These are phyloP conservation scores for Cardamine occulta DNA, from an alignment of 345 rosid species.

Conservation along the genomic window DNA sequence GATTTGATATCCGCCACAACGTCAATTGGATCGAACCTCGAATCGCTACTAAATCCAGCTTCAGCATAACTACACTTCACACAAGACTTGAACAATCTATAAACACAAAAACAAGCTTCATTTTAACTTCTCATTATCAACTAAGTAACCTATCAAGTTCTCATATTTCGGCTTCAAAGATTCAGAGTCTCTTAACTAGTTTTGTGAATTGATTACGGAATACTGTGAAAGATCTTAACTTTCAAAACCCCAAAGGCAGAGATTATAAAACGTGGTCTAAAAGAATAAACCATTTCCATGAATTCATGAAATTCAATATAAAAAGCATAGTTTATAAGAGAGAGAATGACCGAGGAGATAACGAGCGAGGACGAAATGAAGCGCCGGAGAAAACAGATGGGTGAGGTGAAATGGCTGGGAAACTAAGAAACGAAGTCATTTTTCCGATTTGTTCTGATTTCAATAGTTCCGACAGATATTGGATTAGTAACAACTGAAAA, in stretches of 20 bases:
- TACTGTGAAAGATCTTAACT: slow-evolving; percentile 9
- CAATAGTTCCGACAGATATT: not conserved
- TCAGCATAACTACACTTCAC: slow-evolving; percentile 69
- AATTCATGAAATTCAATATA: not conserved
- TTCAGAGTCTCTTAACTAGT: slow-evolving; percentile 1
- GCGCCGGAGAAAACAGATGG: slow-evolving; percentile 38
- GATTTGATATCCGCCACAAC: slow-evolving; percentile 75
- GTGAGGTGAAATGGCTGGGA: slow-evolving; percentile 36
- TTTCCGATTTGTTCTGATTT: not conserved
- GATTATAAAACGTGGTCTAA: not conserved
- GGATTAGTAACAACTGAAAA: not conserved
- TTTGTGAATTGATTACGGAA: not conserved
- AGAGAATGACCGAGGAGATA: slow-evolving; percentile 44
- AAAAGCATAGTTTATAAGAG: not conserved
- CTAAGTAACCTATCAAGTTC: not conserved
- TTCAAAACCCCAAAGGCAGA: slow-evolving; percentile 4
- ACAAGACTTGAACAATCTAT: slow-evolving; percentile 59
- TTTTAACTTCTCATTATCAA: not conserved
- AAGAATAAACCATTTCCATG: not conserved
- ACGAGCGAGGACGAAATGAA: slow-evolving; percentile 43
- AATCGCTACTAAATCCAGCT: slow-evolving; percentile 52
- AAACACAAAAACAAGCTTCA: slow-evolving; percentile 15
- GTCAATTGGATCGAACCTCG: slow-evolving; percentile 63
- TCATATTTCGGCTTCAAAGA: slow-evolving; percentile 9
- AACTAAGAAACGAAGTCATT: slow-evolving; percentile 44